Conservation (phyloP, 2,329 filamentous ascomycete species). For the Dryadomyces quercus-mongolicae region DNA sequence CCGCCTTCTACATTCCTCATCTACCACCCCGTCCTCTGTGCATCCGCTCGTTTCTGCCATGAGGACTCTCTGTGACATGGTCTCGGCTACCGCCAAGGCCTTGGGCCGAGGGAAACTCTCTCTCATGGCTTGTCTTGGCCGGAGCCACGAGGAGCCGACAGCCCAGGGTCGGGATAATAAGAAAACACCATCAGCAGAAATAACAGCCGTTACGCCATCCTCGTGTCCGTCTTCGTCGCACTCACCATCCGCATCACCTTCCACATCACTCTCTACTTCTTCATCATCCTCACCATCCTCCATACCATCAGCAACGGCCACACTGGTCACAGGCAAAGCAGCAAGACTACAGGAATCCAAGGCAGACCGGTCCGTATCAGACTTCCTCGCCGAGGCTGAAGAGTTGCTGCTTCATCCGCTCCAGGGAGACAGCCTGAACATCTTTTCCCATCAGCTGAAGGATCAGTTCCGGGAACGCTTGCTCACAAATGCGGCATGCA, state of each 20-base stretch:
- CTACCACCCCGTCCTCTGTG: conserved; percentile 21
- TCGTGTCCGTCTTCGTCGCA: neutral
- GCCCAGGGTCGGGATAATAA: neutral
- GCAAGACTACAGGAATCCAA: neutral
- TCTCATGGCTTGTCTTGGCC: conserved; percentile 40
- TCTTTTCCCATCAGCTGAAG: conserved; percentile 38
- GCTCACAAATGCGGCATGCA: conserved; percentile 40
- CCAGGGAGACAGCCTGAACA: conserved; percentile 29
- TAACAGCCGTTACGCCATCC: neutral
- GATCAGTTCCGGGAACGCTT: conserved; percentile 42
- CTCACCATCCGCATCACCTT: neutral
- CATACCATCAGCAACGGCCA: neutral
- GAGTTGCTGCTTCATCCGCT: conserved; percentile 35
- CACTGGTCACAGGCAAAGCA: neutral
- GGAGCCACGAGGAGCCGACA: neutral
- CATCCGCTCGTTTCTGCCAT: conserved; percentile 44
- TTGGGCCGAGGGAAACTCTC: conserved; percentile 47
- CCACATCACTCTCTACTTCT: neutral
- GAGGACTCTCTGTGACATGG: conserved; percentile 41
- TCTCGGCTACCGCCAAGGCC: conserved; percentile 41
- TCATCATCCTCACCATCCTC: conserved; percentile 1
- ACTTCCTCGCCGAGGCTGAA: conserved; percentile 47
- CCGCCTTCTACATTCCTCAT: neutral
- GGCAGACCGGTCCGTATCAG: conserved; percentile 23
- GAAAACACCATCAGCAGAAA: conserved; percentile 9